Conservation (phyloP, 2,329 filamentous ascomycete genomes). For the Paecilomyces formosus region DNA sequence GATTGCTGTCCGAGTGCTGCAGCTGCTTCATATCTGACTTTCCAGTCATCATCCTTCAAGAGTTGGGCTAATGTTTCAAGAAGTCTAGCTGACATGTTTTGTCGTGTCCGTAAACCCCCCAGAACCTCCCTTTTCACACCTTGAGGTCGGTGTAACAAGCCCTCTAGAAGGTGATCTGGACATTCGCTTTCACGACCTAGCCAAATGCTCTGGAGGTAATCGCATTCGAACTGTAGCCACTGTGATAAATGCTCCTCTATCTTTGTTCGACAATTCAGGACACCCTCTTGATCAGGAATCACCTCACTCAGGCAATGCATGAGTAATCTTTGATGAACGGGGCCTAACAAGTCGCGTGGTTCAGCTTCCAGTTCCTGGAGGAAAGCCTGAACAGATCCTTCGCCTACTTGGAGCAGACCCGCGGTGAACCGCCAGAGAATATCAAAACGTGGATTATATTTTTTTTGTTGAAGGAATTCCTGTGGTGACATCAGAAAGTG, state of each 20-base stretch:
- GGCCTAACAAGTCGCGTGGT: slow-evolving; percentile 31
- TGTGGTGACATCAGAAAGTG: background rate
- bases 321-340: slow-evolving; percentile 30
- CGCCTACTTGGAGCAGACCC: slow-evolving; percentile 18
- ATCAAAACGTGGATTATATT: slow-evolving; percentile 30
- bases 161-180: background rate
- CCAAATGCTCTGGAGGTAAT: background rate
- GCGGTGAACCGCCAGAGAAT: slow-evolving; percentile 34
- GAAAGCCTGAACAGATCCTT: too few species aligned
- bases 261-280: background rate
- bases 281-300: background rate
- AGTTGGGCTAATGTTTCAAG: background rate
- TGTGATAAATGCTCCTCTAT: background rate
- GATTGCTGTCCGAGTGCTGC: background rate
- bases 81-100: background rate
- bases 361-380: slow-evolving; percentile 4
- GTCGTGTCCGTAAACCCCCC: too few species aligned
- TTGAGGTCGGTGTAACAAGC: background rate
- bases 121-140: too few species aligned
- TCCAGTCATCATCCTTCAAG: too few species aligned
- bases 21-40: too few species aligned
- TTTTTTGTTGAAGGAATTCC: slow-evolving; percentile 21
- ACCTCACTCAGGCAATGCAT: slow-evolving; percentile 33
- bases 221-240: slow-evolving; percentile 3
- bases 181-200: background rate